These are phyloP conservation scores for Fusarium buharicum DNA, from an alignment of 2,329 filamentous ascomycete species.

Conservation along the genomic window DNA sequence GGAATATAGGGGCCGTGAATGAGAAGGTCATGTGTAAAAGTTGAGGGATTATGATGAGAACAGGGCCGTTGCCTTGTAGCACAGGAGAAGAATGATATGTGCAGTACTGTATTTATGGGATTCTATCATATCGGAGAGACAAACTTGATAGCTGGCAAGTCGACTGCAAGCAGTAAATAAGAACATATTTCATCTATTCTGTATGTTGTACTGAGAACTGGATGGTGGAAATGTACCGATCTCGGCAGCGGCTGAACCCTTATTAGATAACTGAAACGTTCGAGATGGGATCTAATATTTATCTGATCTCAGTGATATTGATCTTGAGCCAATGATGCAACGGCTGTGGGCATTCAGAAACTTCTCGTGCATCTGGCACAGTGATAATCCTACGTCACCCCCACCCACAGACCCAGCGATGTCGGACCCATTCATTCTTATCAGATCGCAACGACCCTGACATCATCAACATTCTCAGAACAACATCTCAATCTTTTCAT, in stretches of 20 bases:
- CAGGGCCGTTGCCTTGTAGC: background rate
- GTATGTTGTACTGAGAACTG: too few relatives aligned
- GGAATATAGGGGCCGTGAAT: too few relatives aligned
- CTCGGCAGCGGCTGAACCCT: background rate
- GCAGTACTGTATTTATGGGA: background rate
- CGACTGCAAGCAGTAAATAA: too few relatives aligned
- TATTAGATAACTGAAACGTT: background rate
- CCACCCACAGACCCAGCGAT: constrained; percentile 11
- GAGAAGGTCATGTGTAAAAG: background rate
- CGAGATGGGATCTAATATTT: background rate
- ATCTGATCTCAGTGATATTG: background rate
- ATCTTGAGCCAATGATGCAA: background rate
- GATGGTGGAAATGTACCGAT: background rate
- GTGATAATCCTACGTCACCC: constrained; percentile 15
- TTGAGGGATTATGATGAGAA: background rate
- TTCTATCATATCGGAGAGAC: too few relatives aligned
- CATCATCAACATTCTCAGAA: constrained; percentile 7
- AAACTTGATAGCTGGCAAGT: too few relatives aligned
- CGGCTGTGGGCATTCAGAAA: background rate
- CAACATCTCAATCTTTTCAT: background rate
- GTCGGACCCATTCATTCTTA: constrained; percentile 18
- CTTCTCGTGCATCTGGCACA: background rate
- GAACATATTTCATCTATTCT: too few relatives aligned
- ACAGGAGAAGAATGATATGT: background rate
- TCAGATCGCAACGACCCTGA: constrained; percentile 13